Evolutionary conservation across 441 rosid genomes (phyloP).

Genomic region (Croton setiger): DNA sequence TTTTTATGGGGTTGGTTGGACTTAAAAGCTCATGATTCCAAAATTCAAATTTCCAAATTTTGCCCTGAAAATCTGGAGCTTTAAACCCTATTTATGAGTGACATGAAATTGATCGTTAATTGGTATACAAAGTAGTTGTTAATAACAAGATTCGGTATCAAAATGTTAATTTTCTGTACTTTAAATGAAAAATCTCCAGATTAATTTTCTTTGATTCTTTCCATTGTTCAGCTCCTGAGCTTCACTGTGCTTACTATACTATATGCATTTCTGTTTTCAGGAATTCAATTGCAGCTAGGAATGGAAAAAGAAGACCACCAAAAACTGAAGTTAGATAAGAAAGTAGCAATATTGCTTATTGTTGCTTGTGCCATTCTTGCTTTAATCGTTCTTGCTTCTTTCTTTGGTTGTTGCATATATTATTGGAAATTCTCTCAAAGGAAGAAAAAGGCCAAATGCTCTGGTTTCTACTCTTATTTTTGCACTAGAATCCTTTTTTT

Average conservation of each 20-base stretch:
- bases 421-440: slow-evolving; percentile 36
- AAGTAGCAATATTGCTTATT: slow-evolving; percentile 40
- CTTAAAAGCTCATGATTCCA: background rate
- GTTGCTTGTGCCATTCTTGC: slow-evolving; percentile 52
- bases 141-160: background rate
- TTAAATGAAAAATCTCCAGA: slow-evolving; percentile 2
- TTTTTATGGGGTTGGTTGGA: slow-evolving; percentile 3
- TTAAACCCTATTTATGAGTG: background rate
- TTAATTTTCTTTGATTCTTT: slow-evolving; percentile 10
- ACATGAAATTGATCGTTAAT: background rate
- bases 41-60: slow-evolving; percentile 18
- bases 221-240: slow-evolving; percentile 9
- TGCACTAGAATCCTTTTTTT: background rate
- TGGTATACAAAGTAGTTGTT: background rate
- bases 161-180: slow-evolving; percentile 13
- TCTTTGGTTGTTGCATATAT: slow-evolving; percentile 51
- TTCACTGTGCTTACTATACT: background rate
- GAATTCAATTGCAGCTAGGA: slow-evolving; percentile 35
- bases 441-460: slow-evolving; percentile 36
- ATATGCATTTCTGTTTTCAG: slow-evolving; percentile 28
- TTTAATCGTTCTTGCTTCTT: slow-evolving; percentile 34
- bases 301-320: slow-evolving; percentile 35
- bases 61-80: background rate
- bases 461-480: slow-evolving; percentile 46
- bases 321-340: slow-evolving; percentile 48